Evolutionary conservation across 306 rosid species (phyloP), one percentile per base, ranked within the genome.

Genomic region (Heteromeles arbutifolia): DNA sequence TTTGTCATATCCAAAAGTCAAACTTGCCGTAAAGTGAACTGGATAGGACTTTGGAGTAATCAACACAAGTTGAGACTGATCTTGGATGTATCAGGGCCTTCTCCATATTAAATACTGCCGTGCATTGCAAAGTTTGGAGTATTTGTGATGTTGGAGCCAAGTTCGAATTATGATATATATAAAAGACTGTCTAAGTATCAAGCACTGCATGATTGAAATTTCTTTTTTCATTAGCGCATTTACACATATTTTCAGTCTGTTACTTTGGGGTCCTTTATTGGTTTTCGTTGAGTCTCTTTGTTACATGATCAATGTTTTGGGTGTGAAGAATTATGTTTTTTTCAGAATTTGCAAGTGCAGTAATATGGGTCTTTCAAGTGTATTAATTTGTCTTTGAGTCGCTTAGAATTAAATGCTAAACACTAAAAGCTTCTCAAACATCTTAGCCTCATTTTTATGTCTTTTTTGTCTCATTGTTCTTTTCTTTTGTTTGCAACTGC

Each of bases 401-500:
- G 21, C 54, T 15, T 50, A 15, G 54, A 48, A 64, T 29, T 31
- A 32, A 31, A 19, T 8, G 43, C 5, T 31, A 19, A 62, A 64
- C 44, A 18, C 34, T 64, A 19, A 1, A 18, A 17, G 1, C 18
- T 31, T 31, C 44, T 18, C 43, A 64, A 64, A 31, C 22, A 61
- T 18, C 28, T 65, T 19, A 11, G 15, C 70, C 50, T 3, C 43
- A 48, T 64, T 44, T 24, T 79, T 58, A 9, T 32, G 37, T 31
- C 70, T 67, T 52, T 59, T 76, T 76, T 76, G 17, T 70, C 52
- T 78, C 17, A 79, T 58, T 48, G 70, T 73, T 72, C 48, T 62
- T 43, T 22, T 62, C 66, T 72, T 72, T 74, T 84, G 44, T 71
- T 41, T 78, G 73, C 76, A 34, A 65, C 29, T 69, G 72, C 93